Percentiles rank a stretch among this genome's conserved stretches.
Evolutionary conservation across 1,139 yeast species (phyloP).

Genomic region (Lipomyces yarrowii): DNA sequence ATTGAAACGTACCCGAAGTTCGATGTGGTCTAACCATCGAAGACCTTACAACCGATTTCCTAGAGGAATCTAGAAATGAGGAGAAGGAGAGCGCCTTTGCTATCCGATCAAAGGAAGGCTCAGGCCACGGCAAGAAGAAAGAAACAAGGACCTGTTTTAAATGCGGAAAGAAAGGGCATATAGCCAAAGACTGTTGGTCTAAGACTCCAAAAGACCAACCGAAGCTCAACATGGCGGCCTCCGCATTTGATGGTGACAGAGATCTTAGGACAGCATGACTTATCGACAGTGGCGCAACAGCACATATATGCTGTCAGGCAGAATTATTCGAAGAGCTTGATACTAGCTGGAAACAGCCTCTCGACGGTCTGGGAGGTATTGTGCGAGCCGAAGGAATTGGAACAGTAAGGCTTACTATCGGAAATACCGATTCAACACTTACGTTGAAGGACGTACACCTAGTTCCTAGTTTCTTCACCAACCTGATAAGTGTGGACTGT

Average conservation of each 20-base stretch:
- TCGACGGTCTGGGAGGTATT: background rate
- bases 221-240: background rate
- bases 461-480: background rate
- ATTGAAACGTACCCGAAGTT: background rate
- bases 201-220: background rate
- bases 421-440: background rate
- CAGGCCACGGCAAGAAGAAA: too few relatives aligned
- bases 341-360: background rate
- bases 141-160: too few relatives aligned
- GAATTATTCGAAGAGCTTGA: background rate
- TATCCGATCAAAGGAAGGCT: background rate
- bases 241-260: background rate
- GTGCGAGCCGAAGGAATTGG: background rate
- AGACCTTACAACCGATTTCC: background rate
- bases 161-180: too few relatives aligned
- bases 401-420: background rate
- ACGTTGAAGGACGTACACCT: background rate
- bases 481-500: background rate
- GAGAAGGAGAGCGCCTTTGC: background rate
- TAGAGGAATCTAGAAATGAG: too few relatives aligned
- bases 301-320: background rate
- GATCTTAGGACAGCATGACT: background rate
- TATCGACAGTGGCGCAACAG: background rate
- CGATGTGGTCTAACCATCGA: background rate
- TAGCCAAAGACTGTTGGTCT: background rate